Evolutionary conservation across 1,139 yeast genomes (phyloP), one percentile per base, ranked within the genome.

Genomic region (Debaryomyces udenii): DNA sequence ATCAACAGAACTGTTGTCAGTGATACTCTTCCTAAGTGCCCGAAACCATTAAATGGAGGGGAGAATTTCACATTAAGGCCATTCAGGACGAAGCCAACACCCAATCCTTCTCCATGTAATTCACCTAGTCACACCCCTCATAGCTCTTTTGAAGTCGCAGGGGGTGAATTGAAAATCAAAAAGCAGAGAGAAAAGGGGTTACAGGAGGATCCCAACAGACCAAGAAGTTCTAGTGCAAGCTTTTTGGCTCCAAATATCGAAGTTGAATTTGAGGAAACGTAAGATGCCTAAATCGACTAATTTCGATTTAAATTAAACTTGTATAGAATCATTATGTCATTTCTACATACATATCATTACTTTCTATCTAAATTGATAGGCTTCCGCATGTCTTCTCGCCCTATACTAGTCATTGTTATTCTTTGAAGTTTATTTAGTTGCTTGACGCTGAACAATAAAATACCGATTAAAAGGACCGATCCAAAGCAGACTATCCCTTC

Each of bases 11-110:
- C 42, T 14, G 43, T 34, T n/a, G 22, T 20, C 22, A 20, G 7
- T 20, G 45, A 42, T 6, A 35, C 44, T 4, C 17, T 46, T 9
- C 57, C 57, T 18, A 46, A 48, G 22, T 55, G 58, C 37, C 62
- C 66, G 9, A 49, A 52, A 11, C 59, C 61, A 5, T 31, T 48
- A 2, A 48, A 51, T 37, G 40, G 41, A 39, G 52, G 45, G 6
- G 76, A 68, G 3, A 61, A 57, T 38, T 72, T 73, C 46, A 52
- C 73, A 1, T 60, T 71, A 39, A 55, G 78, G 37, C 78, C 78
- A 4, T 73, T 73, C 48, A 60, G 70, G 39, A 73, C 78, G 0
- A 64, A 61, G 24, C 56, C 62, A 1, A 70, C 76, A 0, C 77
- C 78, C 7, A 53, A 58, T 17, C 74, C 76, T 1, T 67, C 76